These are phyloP conservation scores for Boletus pseudo-olivaceus DNA, from an alignment of 768 basidiomycete genomes.

Conservation along the genomic window DNA sequence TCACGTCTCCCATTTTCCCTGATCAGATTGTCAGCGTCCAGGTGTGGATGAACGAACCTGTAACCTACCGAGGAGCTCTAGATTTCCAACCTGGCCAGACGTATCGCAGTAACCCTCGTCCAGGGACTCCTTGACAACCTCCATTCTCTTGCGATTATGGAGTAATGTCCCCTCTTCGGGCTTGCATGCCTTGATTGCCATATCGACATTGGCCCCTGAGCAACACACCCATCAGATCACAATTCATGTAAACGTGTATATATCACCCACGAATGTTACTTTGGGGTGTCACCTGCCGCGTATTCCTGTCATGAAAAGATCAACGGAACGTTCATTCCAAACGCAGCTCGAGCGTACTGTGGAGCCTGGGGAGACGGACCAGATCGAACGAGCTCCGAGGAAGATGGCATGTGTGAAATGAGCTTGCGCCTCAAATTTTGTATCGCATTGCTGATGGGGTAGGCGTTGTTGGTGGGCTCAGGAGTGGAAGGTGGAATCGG, in stretches of 20 bases:
- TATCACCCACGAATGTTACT: constrained; percentile 39
- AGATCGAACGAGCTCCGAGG: constrained; percentile 14
- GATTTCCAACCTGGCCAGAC: constrained; percentile 58
- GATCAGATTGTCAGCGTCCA: constrained; percentile 2
- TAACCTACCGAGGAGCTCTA: constrained; percentile 56
- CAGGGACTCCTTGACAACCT: constrained; percentile 67
- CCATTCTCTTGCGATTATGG: constrained; percentile 64
- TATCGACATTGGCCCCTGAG: constrained; percentile 57
- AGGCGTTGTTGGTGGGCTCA: constrained; percentile 2
- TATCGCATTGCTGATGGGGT: constrained; percentile 16
- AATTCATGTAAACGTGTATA: neutral
- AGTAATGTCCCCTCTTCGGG: constrained; percentile 62
- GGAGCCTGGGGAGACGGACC: constrained; percentile 12
- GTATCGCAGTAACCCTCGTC: constrained; percentile 82
- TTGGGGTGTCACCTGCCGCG: constrained; percentile 38
- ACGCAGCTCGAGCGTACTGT: constrained; percentile 14
- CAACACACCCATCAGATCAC: neutral
- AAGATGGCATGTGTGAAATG: constrained; percentile 17
- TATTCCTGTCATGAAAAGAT: constrained; percentile 10
- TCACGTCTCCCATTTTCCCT: constrained; percentile 63
- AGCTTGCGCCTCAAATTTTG: constrained; percentile 29
- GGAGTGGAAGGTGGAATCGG: neutral
- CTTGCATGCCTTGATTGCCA: constrained; percentile 70
- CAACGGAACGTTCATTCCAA: neutral
- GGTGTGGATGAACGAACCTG: neutral